Base-by-base conservation (phyloP, 805 yeast genomes). In the Kazachstania taianensis region DNA sequence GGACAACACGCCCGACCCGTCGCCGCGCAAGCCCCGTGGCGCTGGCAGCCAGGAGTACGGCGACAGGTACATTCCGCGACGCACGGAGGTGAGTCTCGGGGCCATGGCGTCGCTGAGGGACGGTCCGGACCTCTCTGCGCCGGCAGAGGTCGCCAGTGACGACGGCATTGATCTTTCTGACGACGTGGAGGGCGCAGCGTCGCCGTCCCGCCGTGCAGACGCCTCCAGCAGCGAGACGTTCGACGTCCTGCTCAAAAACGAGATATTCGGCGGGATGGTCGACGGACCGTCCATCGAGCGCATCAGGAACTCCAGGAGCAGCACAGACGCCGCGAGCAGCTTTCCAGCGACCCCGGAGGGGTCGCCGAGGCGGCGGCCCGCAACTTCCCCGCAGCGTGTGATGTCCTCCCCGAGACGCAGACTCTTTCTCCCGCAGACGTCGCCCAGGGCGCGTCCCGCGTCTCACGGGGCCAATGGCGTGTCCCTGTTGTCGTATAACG, bases 261-360 rank as follows among this genome's bases (percentile, higher is more conserved):
- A 92, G 56, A 62, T 92, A 24, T 92, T 92, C 65, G 97, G 96
- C 12, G 92, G 81, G 52, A 74, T 81, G 41, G 74, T 84, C 4
- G 84, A 87, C 5, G 67, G 45, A 32, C 55, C 49, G 38, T 38
- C 53, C 13, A 52, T 58, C n/a, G 57, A 52, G 22, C 53, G 48
- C 28, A 53, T 55, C 16, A 47, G 49, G 29, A 48, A 47, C 33
- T 50, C 69, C n/a, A 22, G 25, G 25, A n/a, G 12, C 12, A 22
- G 12, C 25, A n/a, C 8, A 22, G 25, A 9, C 12, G 12, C 12
- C 12, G 25, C 8, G 25, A n/a, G n/a, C n/a, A n/a, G n/a, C n/a
- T n/a, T n/a, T n/a, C 25, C 25, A 22, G 12, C 12, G 25, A 22
- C 25, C 25, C 25, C 25, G 25, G n/a, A n/a, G n/a, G n/a, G n/a